These are phyloP conservation scores for Drosera spatulata DNA, from an alignment of 179 eudicot species.

Conservation along the genomic window DNA sequence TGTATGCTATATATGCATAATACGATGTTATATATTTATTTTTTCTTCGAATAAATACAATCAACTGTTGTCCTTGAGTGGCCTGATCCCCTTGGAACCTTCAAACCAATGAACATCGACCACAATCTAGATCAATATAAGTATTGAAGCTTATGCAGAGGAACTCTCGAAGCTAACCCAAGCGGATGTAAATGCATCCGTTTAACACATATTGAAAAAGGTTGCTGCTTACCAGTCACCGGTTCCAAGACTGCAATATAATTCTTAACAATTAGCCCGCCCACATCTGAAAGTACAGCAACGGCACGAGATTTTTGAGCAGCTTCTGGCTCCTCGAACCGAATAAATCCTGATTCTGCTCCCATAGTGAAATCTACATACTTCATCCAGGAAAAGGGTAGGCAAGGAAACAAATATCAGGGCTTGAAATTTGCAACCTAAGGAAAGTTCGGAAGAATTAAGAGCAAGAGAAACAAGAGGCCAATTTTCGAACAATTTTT, in stretches of 20 bases:
- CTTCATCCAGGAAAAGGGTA: conserved; percentile 20
- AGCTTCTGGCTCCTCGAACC: conserved; percentile 72
- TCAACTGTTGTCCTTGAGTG: not conserved
- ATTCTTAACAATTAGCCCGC: conserved; percentile 75
- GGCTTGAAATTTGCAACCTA: not conserved
- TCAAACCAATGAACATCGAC: not conserved
- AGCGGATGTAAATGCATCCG: not conserved
- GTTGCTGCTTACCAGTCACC: conserved; percentile 55
- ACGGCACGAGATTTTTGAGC: conserved; percentile 93
- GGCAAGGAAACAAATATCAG: not conserved
- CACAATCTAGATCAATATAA: not conserved
- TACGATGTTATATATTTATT: no score
- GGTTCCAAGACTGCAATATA: conserved; percentile 70
- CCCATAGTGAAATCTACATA: conserved; percentile 80
- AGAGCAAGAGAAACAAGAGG: no score
- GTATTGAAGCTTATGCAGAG: not conserved
- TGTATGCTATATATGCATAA: no score
- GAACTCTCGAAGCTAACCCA: not conserved
- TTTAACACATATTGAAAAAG: not conserved
- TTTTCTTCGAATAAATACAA: no score
- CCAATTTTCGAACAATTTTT: no score
- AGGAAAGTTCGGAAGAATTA: no score
- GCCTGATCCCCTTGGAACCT: no score
- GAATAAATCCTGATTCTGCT: conserved; percentile 62
- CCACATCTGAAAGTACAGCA: conserved; percentile 75